Evolutionary conservation across 257 asterid species (phyloP).

Genomic region (Salvia splendens): DNA sequence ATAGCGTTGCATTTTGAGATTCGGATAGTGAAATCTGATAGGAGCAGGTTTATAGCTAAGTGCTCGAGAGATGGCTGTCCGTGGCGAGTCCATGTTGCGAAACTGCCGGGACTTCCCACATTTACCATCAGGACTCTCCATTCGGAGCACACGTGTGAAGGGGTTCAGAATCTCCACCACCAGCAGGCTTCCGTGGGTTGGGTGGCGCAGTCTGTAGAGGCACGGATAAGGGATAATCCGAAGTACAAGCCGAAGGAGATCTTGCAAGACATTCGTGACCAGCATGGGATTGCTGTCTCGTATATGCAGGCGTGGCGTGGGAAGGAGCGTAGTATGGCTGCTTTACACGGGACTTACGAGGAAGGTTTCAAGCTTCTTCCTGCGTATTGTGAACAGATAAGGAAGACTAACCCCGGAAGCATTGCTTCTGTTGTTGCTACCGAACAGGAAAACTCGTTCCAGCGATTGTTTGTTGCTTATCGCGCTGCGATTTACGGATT

Average conservation of each 20-base stretch:
- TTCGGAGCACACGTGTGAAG: constrained; percentile 92
- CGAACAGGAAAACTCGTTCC: constrained; percentile 84
- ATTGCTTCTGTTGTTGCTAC: constrained; percentile 75
- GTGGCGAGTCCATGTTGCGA: constrained; percentile 94
- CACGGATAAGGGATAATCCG: constrained; percentile 82
- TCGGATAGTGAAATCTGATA: constrained; percentile 89
- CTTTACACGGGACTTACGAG: constrained; percentile 92
- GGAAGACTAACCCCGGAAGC: constrained; percentile 93
- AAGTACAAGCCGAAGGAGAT: constrained; percentile 95
- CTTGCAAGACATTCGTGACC: constrained; percentile 78
- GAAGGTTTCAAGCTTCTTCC: constrained; percentile 92
- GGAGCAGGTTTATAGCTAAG: constrained; percentile 95
- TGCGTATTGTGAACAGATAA: constrained; percentile 84
- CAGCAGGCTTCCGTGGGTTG: constrained; percentile 97
- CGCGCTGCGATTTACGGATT: constrained; percentile 94
- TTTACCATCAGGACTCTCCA: too few relatives aligned
- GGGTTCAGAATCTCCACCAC: constrained; percentile 83
- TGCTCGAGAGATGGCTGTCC: constrained; percentile 98
- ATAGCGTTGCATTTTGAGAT: constrained; percentile 85
- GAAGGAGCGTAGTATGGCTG: constrained; percentile 97
- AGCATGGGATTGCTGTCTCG: constrained; percentile 94
- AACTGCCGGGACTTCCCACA: constrained; percentile 83
- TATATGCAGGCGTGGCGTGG: constrained; percentile 99
- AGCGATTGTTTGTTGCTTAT: constrained; percentile 73
- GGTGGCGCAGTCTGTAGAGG: constrained; percentile 95